These are phyloP conservation scores for Diaporthe longicolla DNA, from an alignment of 2,329 filamentous ascomycete species.

Conservation along the genomic window DNA sequence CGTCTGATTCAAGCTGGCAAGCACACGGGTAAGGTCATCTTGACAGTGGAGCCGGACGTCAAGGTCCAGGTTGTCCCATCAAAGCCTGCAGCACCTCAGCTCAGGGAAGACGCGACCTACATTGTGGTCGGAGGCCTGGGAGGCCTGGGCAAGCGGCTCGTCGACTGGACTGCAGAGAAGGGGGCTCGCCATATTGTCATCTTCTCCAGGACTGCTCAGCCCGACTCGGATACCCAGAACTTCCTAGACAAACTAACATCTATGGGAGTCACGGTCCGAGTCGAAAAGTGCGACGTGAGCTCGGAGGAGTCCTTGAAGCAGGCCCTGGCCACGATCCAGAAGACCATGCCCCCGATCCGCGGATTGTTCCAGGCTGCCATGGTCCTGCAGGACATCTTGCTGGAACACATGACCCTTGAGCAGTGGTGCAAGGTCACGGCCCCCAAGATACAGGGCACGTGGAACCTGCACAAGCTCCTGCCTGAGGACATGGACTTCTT, in stretches of 20 bases:
- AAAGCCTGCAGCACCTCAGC: too few species aligned
- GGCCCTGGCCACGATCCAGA: neutral
- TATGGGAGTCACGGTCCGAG: neutral
- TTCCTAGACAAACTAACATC: neutral
- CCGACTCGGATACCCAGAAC: neutral
- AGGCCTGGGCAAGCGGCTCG: conserved; percentile 49
- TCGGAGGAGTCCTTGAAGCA: neutral
- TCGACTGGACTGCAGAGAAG: conserved; percentile 47
- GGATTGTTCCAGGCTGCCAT: conserved; percentile 65
- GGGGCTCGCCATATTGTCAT: conserved; percentile 46
- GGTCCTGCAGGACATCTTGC: conserved; percentile 63
- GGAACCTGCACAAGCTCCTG: conserved; percentile 66
- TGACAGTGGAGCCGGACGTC: conserved; percentile 41
- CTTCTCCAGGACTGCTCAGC: conserved; percentile 40
- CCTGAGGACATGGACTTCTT: conserved; percentile 64
- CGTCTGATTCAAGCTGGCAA: conserved; percentile 16
- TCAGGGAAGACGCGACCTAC: too few species aligned
- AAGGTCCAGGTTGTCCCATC: neutral
- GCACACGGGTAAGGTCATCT: conserved; percentile 52
- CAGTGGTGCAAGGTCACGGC: conserved; percentile 58
- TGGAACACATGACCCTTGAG: conserved; percentile 65
- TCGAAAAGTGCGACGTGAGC: neutral
- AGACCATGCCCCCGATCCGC: conserved; percentile 51
- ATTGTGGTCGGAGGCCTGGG: conserved; percentile 49
- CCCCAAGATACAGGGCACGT: conserved; percentile 67